Conservation (phyloP, 1,284 basidiomycete genomes). For the Pseudozyma tsukubaensis region DNA sequence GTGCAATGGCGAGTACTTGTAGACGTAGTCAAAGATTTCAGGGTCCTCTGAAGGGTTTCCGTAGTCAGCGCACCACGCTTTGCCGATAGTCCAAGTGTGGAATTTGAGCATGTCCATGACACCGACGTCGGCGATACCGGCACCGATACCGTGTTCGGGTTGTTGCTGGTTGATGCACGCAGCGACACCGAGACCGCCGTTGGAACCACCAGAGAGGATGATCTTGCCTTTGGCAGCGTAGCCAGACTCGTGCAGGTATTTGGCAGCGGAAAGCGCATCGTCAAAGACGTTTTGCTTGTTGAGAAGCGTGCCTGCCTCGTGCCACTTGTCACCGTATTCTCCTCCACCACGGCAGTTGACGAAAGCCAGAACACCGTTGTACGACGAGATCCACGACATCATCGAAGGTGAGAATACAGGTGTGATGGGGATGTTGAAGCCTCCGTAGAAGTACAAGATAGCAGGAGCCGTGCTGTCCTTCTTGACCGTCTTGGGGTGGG, state of each 20-base stretch:
- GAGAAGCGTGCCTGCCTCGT: conserved; percentile 61
- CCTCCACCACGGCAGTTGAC: conserved; percentile 77
- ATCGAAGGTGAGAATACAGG: conserved; percentile 80
- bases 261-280: conserved; percentile 74
- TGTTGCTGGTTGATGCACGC: conserved; percentile 84
- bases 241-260: conserved; percentile 79
- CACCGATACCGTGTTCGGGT: conserved; percentile 80
- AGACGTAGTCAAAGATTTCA: conserved; percentile 62
- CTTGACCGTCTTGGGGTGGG: conserved; percentile 78
- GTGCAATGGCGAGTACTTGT: conserved; percentile 64
- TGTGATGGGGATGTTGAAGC: conserved; percentile 75
- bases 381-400: conserved; percentile 81
- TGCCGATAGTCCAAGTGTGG: conserved; percentile 71
- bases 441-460: conserved; percentile 78
- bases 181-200: conserved; percentile 77
- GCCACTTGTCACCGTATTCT: conserved; percentile 81
- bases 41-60: conserved; percentile 76
- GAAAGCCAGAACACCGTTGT: conserved; percentile 79
- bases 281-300: conserved; percentile 78
- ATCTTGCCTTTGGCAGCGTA: conserved; percentile 80
- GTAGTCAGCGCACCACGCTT: conserved; percentile 83
- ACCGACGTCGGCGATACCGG: conserved; percentile 65
- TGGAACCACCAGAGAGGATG: conserved; percentile 75
- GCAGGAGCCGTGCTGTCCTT: conserved; percentile 82
- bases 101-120: conserved; percentile 79